phyloP scores from a whole-genome alignment of 371 early-diverging fungal species.

The Dichotomocladium elegans region DNA sequence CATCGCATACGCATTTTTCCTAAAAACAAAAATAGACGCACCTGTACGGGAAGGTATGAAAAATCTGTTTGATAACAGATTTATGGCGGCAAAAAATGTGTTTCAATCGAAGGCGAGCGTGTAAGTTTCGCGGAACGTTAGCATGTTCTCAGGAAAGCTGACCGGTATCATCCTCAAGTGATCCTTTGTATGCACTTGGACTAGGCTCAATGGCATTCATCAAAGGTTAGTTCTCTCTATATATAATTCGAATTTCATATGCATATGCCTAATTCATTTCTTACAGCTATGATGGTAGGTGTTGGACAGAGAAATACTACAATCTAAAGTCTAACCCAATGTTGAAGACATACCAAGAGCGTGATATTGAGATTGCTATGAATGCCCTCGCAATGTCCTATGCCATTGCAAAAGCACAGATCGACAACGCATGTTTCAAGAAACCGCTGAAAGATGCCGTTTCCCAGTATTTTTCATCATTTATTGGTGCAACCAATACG shows the following conservation, averaged over 20 bases:
- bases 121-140: constrained; percentile 15
- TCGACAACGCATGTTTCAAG: constrained; percentile 29
- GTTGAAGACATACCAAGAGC: constrained; percentile 34
- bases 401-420: constrained; percentile 40
- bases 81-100: constrained; percentile 44
- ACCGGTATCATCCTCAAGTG: constrained; percentile 15
- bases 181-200: constrained; percentile 45
- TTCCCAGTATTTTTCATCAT: constrained; percentile 29
- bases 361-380: constrained; percentile 32
- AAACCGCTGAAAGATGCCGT: constrained; percentile 35
- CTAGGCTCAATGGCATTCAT: constrained; percentile 49
- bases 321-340: neutral
- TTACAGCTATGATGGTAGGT: constrained; percentile 11
- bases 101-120: constrained; percentile 35
- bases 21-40: constrained; percentile 22
- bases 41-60: constrained; percentile 39
- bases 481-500: constrained; percentile 19
- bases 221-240: constrained; percentile 19
- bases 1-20: neutral
- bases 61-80: constrained; percentile 43
- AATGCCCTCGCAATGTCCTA: constrained; percentile 32
- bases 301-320: neutral
- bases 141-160: neutral
- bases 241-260: neutral
- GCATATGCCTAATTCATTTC: neutral